These are phyloP conservation scores for Erysimum cheiranthoides DNA, from an alignment of 345 rosid species.

Conservation along the genomic window DNA sequence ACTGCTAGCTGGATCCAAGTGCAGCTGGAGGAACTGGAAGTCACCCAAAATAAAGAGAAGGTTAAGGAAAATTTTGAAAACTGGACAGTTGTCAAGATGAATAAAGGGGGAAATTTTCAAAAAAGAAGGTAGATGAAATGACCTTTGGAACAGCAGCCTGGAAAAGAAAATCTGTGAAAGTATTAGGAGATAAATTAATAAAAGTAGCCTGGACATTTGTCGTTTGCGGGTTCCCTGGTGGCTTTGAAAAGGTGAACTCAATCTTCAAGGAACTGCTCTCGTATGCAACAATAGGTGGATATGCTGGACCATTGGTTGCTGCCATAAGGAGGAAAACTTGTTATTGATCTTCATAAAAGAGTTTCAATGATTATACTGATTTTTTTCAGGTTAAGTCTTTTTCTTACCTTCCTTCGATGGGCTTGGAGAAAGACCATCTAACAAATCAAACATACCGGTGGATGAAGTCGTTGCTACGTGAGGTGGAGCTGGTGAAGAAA, in stretches of 20 bases:
- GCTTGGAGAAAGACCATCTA: conserved; percentile 79
- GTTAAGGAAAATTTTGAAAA: not conserved
- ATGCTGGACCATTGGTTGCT: conserved; percentile 78
- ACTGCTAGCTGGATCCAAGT: conserved; percentile 91
- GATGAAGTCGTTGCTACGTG: conserved; percentile 53
- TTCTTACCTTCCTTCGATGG: conserved; percentile 68
- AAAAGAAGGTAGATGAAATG: conserved; percentile 24
- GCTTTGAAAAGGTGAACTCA: conserved; percentile 78
- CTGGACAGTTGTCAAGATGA: not conserved
- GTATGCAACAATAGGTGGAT: conserved; percentile 78
- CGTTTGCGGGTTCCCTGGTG: conserved; percentile 72
- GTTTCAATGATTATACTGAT: conserved; percentile 31
- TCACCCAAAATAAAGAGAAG: conserved; percentile 13
- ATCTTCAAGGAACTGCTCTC: conserved; percentile 85
- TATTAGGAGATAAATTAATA: conserved; percentile 69
- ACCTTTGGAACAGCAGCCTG: conserved; percentile 99
- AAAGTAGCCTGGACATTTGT: conserved; percentile 76
- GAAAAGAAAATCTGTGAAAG: conserved; percentile 78
- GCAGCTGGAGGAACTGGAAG: conserved; percentile 92
- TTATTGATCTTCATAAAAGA: conserved; percentile 16
- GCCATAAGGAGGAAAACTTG: conserved; percentile 34
- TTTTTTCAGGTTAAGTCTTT: conserved; percentile 12
- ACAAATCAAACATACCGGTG: conserved; percentile 69
- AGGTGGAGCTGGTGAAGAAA: conserved; percentile 54
- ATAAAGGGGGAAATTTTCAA: not conserved